Conservation (phyloP, 768 basidiomycete genomes). For the Mycena albidolilacea region DNA sequence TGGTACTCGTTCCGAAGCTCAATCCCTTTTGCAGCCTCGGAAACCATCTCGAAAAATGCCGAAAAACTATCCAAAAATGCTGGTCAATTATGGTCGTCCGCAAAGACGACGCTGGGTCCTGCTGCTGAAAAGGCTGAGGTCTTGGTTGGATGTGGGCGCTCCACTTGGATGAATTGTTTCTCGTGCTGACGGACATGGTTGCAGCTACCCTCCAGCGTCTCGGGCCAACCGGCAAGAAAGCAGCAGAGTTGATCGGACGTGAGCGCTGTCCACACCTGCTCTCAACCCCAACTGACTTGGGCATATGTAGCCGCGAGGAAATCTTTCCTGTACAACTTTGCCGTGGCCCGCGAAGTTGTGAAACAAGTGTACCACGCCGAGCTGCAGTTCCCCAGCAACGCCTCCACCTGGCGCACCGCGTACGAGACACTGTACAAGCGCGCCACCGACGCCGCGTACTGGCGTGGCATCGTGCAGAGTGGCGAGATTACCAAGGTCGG, state of each 20-base stretch:
- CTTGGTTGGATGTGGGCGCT: slow-evolving; percentile 62
- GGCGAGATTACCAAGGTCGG: slow-evolving; percentile 80
- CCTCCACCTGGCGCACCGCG: slow-evolving; percentile 66
- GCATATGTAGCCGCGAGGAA: slow-evolving; percentile 71
- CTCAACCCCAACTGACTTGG: slow-evolving; percentile 14
- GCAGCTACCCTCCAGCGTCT: slow-evolving; percentile 41
- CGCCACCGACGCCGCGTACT: slow-evolving; percentile 70
- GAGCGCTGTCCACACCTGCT: slow-evolving; percentile 34
- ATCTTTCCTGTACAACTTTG: slow-evolving; percentile 83
- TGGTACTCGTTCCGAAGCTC: not conserved
- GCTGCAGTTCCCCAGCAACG: slow-evolving; percentile 77
- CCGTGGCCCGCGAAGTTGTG: slow-evolving; percentile 80
- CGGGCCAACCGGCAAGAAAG: slow-evolving; percentile 67
- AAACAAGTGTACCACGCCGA: slow-evolving; percentile 85
- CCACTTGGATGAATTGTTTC: not conserved
- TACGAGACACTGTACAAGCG: slow-evolving; percentile 79
- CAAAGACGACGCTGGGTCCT: slow-evolving; percentile 54
- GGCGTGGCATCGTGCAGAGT: slow-evolving; percentile 69
- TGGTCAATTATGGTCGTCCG: slow-evolving; percentile 37
- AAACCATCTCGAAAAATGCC: slow-evolving; percentile 38
- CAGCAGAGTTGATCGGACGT: slow-evolving; percentile 70
- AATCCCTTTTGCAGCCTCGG: slow-evolving; percentile 13
- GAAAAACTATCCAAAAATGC: slow-evolving; percentile 39
- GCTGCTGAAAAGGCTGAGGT: slow-evolving; percentile 61
- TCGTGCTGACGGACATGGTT: not conserved